Base-by-base conservation (phyloP, 2,329 filamentous ascomycete genomes). In the Alternaria metachromatica region DNA sequence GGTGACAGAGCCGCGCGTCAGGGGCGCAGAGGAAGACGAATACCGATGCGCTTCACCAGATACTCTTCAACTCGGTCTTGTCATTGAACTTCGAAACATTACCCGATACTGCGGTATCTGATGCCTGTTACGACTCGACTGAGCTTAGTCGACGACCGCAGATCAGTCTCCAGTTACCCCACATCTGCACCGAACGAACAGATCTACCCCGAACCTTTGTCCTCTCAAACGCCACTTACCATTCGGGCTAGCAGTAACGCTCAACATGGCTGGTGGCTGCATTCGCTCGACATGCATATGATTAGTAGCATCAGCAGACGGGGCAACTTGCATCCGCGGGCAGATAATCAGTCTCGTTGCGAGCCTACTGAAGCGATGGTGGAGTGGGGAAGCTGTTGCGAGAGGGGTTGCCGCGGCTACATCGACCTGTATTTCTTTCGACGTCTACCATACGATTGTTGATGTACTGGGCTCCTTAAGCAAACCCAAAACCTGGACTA, bases 111-210 rank as follows among this genome's bases (percentile, higher is more conserved):
- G 15, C 28, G 15, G 30, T 41, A 25, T 2, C 49, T 53, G 49
- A 53, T n/a, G 37, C 30, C 21, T 41, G 28, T 13, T 18, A 41
- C 41, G 62, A 61, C 53, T 61, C 58, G 51, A 18, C 43, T 37
- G 10, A 25, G 46, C 43, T 44, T 64, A 64, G 49, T 64, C 62
- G 46, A 33, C 26, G 53, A 50, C 56, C 58, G 43, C 37, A 41
- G 37, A 41, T 41, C 37, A 41, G 43, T 41, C 6, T 11, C 13
- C 26, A n/a, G 20, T 15, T 48, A 41, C 49, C 49, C 49, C 49
- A 43, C 48, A 53, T 20, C 48, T 18, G 48, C 25, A 20, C 48
- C 57, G 37, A 55, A 46, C 33, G 23, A 21, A 21, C 37, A 33
- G 4, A 37, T 53, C 28, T n/a, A 53, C 33, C 49, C 49, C 5